Evolutionary conservation across 805 yeast genomes (phyloP).

Genomic region (Candida nonsorbophila): DNA sequence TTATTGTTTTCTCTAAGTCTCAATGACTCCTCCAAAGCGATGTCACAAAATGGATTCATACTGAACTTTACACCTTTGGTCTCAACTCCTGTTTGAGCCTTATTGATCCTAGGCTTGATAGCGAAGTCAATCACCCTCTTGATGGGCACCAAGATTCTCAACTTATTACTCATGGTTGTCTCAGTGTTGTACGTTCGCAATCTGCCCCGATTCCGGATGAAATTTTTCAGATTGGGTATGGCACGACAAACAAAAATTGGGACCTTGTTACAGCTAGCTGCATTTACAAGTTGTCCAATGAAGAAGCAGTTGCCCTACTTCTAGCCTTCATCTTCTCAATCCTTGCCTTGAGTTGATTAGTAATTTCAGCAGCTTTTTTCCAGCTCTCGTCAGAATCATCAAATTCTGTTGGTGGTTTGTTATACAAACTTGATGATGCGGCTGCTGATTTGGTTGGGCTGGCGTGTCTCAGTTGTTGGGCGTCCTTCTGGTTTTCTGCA

Average conservation of each 20-base stretch:
- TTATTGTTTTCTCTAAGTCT: slow-evolving; percentile 65
- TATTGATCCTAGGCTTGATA: slow-evolving; percentile 86
- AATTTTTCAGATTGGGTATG: too few relatives aligned
- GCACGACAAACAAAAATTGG: too few relatives aligned
- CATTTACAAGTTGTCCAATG: neutral
- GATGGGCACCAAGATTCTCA: slow-evolving; percentile 84
- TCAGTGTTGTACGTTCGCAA: too few relatives aligned
- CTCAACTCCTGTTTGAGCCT: slow-evolving; percentile 78
- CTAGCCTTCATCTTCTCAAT: slow-evolving; percentile 86
- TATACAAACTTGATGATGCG: neutral
- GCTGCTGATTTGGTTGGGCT: slow-evolving; percentile 1
- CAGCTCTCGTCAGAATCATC: slow-evolving; percentile 61
- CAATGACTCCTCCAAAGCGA: slow-evolving; percentile 93
- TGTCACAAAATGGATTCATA: slow-evolving; percentile 96
- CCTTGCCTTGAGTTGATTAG: slow-evolving; percentile 77
- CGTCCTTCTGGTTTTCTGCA: slow-evolving; percentile 6
- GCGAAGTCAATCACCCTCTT: slow-evolving; percentile 95
- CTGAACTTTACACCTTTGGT: slow-evolving; percentile 86
- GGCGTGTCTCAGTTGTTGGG: neutral
- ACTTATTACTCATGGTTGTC: slow-evolving; percentile 32
- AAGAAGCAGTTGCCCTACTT: slow-evolving; percentile 19
- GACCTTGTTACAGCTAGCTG: too few relatives aligned
- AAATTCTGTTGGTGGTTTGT: slow-evolving; percentile 1
- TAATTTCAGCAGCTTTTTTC: slow-evolving; percentile 87
- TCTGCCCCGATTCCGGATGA: slow-evolving; percentile 8